Percentiles rank a stretch among this genome's conserved stretches.
Evolutionary conservation across 768 basidiomycete genomes (phyloP).

Genomic region (Collybiopsis luxurians): DNA sequence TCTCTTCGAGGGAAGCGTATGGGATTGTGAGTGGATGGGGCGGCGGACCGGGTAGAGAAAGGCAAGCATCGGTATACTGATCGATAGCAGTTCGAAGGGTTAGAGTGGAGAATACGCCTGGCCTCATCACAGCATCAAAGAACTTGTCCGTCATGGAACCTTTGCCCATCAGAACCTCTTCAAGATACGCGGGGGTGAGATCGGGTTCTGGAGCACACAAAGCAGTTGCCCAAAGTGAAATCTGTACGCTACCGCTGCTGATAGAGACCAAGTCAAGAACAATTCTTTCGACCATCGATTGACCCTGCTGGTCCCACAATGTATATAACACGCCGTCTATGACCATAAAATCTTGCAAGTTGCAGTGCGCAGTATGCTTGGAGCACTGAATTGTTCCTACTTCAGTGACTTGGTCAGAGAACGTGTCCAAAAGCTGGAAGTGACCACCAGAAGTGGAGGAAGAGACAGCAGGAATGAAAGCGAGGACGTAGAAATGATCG

Average conservation of each 20-base stretch:
- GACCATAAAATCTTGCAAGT: conserved; percentile 75
- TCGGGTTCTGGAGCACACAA: conserved; percentile 70
- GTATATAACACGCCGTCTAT: conserved; percentile 56
- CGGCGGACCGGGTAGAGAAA: conserved; percentile 54
- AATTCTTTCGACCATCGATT: conserved; percentile 62
- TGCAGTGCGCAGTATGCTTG: conserved; percentile 57
- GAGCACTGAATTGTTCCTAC: conserved; percentile 61
- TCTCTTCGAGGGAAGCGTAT: conserved; percentile 68
- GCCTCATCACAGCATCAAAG: conserved; percentile 78
- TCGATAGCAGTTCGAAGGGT: conserved; percentile 82
- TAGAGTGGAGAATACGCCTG: conserved; percentile 82
- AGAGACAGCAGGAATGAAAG: conserved; percentile 67
- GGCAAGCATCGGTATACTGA: conserved; percentile 73
- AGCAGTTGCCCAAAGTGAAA: conserved; percentile 50
- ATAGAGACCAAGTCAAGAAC: conserved; percentile 40
- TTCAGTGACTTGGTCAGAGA: conserved; percentile 58
- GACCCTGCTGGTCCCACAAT: conserved; percentile 81
- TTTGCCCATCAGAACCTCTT: conserved; percentile 70
- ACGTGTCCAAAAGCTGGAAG: conserved; percentile 64
- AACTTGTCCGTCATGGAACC: conserved; percentile 79
- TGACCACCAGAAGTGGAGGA: conserved; percentile 71
- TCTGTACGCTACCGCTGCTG: conserved; percentile 25
- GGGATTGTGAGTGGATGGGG: conserved; percentile 57
- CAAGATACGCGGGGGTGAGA: conserved; percentile 83
- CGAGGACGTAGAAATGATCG: conserved; percentile 61